Evolutionary conservation across 1,284 basidiomycete species (phyloP), one percentile per base, ranked within the genome.

Genomic region (Malassezia dermatis): DNA sequence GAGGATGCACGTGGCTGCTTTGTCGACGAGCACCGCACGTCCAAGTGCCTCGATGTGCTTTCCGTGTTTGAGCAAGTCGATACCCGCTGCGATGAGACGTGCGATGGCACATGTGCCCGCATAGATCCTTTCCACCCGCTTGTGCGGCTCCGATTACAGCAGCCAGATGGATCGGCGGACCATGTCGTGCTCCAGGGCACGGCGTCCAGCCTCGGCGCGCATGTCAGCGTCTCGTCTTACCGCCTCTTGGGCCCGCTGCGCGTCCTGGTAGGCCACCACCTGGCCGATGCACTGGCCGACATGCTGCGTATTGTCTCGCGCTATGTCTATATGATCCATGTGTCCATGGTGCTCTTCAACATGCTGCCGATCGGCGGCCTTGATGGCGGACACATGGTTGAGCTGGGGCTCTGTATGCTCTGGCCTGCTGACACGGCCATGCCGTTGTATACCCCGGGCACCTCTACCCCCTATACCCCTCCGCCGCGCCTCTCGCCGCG

Each of bases 301-400:
- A 0, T 8, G 11, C 32, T 24, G 42, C 46, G 19, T 12, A 41
- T n/a, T 4, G 19, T 42, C n/a, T 13, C 39, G 4, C 19, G n/a
- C n/a, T 53, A 43, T 19, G 15, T 50, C 5, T 27, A 58, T 24
- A 31, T 48, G 11, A 27, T 54, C 10, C 58, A 58, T 13, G 23
- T 32, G 17, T 48, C 60, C 15, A 41, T 62, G 45, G 40, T 48
- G n/a, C 24, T 61, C 2, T 13, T 61, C 4, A 62, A 62, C 31
- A 62, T 62, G 60, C 45, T 62, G 11, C 60, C 60, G 4, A 26
- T 62, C 8, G 39, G 34, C 4, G 19, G 41, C 1, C 43, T 62
- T 10, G 60, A 62, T 30, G 60, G 60, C 45, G 57, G 27, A 5
- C 41, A 42, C 24, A 26, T 39, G 37, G 37, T 15, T 1, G 37